Conservation (phyloP, 495 filamentous ascomycete genomes). For the Podospora pseudocomata region DNA sequence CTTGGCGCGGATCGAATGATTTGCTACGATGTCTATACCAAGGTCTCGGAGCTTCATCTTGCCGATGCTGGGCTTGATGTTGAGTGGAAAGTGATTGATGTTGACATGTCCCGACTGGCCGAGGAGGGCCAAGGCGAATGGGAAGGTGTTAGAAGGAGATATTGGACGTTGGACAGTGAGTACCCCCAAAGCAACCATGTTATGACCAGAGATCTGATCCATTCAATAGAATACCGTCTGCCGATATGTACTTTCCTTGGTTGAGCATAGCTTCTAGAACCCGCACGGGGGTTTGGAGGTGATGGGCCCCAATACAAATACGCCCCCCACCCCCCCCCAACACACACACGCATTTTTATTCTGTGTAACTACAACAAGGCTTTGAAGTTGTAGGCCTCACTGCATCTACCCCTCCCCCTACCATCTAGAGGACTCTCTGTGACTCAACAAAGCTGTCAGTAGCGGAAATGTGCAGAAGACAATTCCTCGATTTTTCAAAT, state of each 20-base stretch:
- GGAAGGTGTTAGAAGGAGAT: constrained; percentile 80
- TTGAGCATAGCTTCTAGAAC: constrained; percentile 24
- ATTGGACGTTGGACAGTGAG: constrained; percentile 77
- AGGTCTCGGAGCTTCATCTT: constrained; percentile 88
- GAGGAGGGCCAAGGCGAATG: constrained; percentile 62
- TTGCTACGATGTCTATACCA: constrained; percentile 93
- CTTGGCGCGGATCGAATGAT: constrained; percentile 88
- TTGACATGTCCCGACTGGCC: constrained; percentile 55
- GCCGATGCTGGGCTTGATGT: constrained; percentile 88
- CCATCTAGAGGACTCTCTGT: background rate
- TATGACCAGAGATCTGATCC: background rate
- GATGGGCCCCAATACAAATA: constrained; percentile 24
- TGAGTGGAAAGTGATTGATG: constrained; percentile 73
- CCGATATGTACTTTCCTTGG: constrained; percentile 59
- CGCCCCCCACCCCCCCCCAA: background rate
- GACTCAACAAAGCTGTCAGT: background rate
- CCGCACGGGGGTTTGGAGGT: background rate
- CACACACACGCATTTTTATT: too few relatives aligned
- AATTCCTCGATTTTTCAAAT: background rate
- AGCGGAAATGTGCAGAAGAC: background rate
- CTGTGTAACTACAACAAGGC: background rate
- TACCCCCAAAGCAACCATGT: constrained; percentile 9
- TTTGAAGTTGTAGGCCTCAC: constrained; percentile 21
- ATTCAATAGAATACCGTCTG: constrained; percentile 42
- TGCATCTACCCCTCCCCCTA: constrained; percentile 5